These are phyloP conservation scores for Aspergillus felis DNA, from an alignment of 2,329 filamentous ascomycete genomes.

Conservation along the genomic window DNA sequence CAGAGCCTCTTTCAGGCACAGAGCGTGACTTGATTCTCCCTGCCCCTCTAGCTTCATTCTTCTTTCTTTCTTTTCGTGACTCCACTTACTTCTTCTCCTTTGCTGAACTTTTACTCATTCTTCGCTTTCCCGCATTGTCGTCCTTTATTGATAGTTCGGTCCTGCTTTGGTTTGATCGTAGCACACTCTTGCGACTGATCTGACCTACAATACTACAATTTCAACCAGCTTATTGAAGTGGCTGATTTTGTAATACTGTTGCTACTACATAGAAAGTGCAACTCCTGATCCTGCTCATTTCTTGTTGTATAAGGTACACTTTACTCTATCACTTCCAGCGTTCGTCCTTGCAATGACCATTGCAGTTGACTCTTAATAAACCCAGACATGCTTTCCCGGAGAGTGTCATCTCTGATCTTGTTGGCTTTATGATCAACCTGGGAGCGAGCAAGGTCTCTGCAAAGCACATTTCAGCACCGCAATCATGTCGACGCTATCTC, in stretches of 20 bases:
- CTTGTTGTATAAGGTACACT: neutral
- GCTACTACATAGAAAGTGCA: neutral
- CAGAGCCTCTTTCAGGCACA: neutral
- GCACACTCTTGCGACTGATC: neutral
- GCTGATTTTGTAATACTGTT: neutral
- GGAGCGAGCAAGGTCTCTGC: neutral
- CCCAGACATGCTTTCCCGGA: neutral
- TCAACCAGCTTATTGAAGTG: neutral
- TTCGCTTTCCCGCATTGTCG: neutral
- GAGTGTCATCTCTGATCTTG: neutral
- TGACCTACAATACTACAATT: neutral
- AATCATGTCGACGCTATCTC: constrained; percentile 20
- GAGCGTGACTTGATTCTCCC: neutral
- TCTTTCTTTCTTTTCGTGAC: neutral
- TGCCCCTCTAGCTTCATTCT: neutral
- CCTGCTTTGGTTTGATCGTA: neutral
- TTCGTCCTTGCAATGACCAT: neutral
- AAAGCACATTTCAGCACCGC: neutral
- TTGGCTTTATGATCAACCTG: neutral
- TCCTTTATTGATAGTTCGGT: neutral
- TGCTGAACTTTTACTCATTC: too few relatives aligned
- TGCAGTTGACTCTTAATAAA: neutral
- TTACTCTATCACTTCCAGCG: neutral
- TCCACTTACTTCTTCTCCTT: neutral
- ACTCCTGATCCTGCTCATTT: neutral